A percentile compares a stretch with the other conserved stretches of the same genome.
Conservation (phyloP, 768 basidiomycete species). For the Obba rivulosa region DNA sequence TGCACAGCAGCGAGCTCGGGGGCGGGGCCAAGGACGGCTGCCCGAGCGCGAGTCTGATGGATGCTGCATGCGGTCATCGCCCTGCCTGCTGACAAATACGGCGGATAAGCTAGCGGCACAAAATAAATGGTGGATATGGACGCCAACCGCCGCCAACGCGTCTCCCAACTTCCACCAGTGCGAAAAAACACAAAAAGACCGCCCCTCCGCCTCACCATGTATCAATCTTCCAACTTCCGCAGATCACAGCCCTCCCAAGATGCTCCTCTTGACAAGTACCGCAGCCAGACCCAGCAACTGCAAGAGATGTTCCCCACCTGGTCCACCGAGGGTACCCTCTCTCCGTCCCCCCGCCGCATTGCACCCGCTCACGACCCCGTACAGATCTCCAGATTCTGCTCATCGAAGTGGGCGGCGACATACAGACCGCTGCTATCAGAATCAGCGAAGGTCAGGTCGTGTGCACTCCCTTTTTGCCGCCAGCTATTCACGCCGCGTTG, state of each 20-base stretch:
- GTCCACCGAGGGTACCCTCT: constrained; percentile 58
- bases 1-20: neutral
- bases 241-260: constrained; percentile 20
- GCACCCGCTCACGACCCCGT: constrained; percentile 18
- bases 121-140: constrained; percentile 1
- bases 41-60: neutral
- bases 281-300: constrained; percentile 51
- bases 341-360: constrained; percentile 18
- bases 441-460: constrained; percentile 62
- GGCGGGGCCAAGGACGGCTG: too few relatives aligned
- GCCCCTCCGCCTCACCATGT: constrained; percentile 21
- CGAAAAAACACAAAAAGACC: constrained; percentile 16
- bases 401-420: constrained; percentile 62
- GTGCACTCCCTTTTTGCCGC: constrained; percentile 9
- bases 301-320: constrained; percentile 68
- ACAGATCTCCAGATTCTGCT: constrained; percentile 68
- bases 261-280: constrained; percentile 36
- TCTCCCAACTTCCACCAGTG: constrained; percentile 10
- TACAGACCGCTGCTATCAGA: constrained; percentile 62
- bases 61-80: too few relatives aligned
- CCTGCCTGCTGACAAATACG: neutral
- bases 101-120: neutral
- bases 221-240: constrained; percentile 27
- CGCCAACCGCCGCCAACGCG: constrained; percentile 13
- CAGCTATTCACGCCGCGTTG: constrained; percentile 13